A percentile compares a stretch with the other conserved stretches of the same genome.
phyloP scores from a whole-genome alignment of 306 rosid genomes.

The Canavalia ensiformis region DNA sequence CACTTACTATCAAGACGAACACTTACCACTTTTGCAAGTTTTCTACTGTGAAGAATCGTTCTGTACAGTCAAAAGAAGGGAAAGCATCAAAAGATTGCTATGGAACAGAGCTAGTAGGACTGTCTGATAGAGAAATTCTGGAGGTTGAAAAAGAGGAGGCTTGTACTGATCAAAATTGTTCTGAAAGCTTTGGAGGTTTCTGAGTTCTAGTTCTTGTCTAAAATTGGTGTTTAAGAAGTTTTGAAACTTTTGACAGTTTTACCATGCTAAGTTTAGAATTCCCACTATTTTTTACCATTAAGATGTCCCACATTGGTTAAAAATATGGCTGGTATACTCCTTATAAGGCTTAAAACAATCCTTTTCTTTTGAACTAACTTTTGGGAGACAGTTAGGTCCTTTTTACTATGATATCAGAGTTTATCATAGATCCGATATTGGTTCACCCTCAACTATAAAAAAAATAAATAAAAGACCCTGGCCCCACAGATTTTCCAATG shows the following conservation, averaged over 20 bases:
- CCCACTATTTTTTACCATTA: background rate
- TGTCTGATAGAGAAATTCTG: constrained; percentile 41
- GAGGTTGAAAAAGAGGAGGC: constrained; percentile 46
- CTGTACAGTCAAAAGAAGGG: constrained; percentile 47
- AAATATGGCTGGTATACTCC: too few species aligned
- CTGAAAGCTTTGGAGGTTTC: constrained; percentile 63
- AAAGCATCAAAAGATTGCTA: constrained; percentile 28
- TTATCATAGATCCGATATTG: too few species aligned
- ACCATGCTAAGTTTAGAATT: constrained; percentile 7
- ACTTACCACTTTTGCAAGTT: constrained; percentile 93
- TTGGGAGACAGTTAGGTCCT: too few species aligned
- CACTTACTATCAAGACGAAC: constrained; percentile 75
- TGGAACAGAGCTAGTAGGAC: constrained; percentile 48
- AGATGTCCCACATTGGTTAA: too few species aligned
- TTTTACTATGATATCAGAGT: too few species aligned
- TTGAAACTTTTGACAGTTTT: constrained; percentile 33
- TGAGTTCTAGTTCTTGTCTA: constrained; percentile 32
- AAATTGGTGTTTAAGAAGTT: constrained; percentile 13
- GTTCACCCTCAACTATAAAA: too few species aligned
- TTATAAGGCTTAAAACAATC: too few species aligned
- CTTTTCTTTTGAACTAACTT: too few species aligned
- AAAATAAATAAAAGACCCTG: too few species aligned
- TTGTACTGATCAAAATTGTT: constrained; percentile 46
- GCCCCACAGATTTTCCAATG: too few species aligned
- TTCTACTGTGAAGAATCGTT: constrained; percentile 69